phyloP scores from a whole-genome alignment of 129 eudicot species.

The Calendula officinalis region DNA sequence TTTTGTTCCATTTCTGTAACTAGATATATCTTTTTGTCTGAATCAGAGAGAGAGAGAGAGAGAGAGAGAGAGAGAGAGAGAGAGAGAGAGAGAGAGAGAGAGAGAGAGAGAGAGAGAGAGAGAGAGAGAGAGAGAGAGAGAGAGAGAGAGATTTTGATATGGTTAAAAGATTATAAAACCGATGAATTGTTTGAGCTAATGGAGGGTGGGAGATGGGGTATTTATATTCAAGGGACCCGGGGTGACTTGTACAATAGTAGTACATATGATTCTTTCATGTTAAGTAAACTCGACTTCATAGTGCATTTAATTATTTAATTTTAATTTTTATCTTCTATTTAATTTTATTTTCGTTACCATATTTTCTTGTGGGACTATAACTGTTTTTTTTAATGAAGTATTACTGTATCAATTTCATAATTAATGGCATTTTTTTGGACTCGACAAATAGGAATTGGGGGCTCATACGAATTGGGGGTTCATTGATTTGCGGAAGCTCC shows the following conservation, averaged over 20 bases:
- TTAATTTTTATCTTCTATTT: too few species aligned
- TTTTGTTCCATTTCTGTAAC: conserved; percentile 57
- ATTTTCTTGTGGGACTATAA: neutral
- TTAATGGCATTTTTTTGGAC: too few species aligned
- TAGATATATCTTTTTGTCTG: neutral
- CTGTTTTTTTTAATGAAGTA: too few species aligned
- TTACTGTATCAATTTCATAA: too few species aligned
- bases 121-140: conserved; percentile 6
- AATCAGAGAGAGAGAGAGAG: neutral
- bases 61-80: conserved; percentile 6
- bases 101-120: neutral
- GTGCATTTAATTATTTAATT: neutral
- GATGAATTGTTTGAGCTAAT: conserved; percentile 15
- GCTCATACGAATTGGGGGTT: too few species aligned
- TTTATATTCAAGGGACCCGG: conserved; percentile 16
- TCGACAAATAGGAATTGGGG: too few species aligned
- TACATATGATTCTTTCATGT: conserved; percentile 2
- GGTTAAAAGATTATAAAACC: too few species aligned
- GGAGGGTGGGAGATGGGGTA: conserved; percentile 20
- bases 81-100: neutral
- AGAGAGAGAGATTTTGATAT: neutral
- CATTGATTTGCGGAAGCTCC: too few species aligned
- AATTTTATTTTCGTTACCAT: neutral
- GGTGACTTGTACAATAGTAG: too few species aligned
- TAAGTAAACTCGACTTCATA: conserved; percentile 5